Evolutionary conservation across 2,329 filamentous ascomycete genomes (phyloP), one percentile per base, ranked within the genome.

Genomic region (Stagonosporopsis chrysanthemi): DNA sequence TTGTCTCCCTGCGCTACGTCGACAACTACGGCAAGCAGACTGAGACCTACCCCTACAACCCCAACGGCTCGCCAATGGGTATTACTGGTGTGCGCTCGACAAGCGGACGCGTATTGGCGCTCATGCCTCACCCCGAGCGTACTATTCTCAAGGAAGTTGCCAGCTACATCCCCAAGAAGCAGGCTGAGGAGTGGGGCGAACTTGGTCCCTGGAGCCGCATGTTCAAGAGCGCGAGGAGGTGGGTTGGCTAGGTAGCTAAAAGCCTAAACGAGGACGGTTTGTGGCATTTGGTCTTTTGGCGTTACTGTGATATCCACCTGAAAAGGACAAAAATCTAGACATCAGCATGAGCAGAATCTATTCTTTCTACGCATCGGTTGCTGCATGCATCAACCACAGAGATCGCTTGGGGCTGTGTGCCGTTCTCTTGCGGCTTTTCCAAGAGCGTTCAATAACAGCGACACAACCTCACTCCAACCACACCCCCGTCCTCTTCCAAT

Each of bases 51-150:
- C 95, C 95, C 0, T 90, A 83, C 79, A 98, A 98, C 80, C 90
- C 89, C 48, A 97, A 96, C 78, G 92, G 92, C 49, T 92, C 89
- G 72, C 90, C 91, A 0, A 82, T 84, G 61, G 92, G 91, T 71
- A 90, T 97, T 63, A 90, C 92, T 1, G 92, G 88, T 72, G 89
- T 96, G 24, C 83, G 89, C 66, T 92, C 86, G 68, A 84, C 81
- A 40, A 89, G 96, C 72, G 92, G 92, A 12, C 84, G 91, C 55
- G 90, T 96, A 1, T 77, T 97, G 65, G 92, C 92, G 6, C 86
- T 97, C 80, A 97, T 97, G 92, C 93, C 93, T 60, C 92, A 97
- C 76, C 92, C 92, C 1, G 92, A 97, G 80, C 86, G 92, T n/a
- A 96, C 91, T 15, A 87, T 96, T 56, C 80, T 96, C 80, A 87